Percentiles rank a stretch among this genome's conserved stretches.
Evolutionary conservation across 2,329 filamentous ascomycete genomes (phyloP).

Genomic region (Ceratocystis huliohia): DNA sequence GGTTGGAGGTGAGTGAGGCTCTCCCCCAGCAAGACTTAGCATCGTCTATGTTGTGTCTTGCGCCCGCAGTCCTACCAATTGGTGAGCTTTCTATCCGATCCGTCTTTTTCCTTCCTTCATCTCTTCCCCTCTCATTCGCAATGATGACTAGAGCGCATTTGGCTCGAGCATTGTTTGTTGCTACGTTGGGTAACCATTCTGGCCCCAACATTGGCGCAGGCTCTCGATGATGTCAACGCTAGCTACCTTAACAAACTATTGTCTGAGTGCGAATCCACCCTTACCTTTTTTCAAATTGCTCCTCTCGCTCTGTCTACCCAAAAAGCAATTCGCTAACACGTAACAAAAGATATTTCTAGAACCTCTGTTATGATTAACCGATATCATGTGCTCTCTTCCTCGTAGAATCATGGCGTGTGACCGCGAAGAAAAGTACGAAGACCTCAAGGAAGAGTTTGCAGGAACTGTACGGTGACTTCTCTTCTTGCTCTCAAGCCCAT

Average conservation of each 20-base stretch:
- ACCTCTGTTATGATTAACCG: constrained; percentile 13
- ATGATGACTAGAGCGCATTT: constrained; percentile 99
- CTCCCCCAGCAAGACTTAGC: constrained; percentile 17
- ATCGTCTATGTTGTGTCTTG: constrained; percentile 4
- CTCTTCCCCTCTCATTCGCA: constrained; percentile 24
- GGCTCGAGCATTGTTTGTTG: constrained; percentile 87
- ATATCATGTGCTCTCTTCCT: constrained; percentile 1
- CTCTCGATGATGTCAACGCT: constrained; percentile 97
- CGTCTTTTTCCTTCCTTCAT: constrained; percentile 15
- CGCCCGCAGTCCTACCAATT: constrained; percentile 24
- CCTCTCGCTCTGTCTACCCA: background rate
- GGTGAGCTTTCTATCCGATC: constrained; percentile 29
- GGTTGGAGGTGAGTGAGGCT: constrained; percentile 72
- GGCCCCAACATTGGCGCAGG: constrained; percentile 47
- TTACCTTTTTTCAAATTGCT: background rate
- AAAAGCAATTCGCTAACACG: constrained; percentile 16
- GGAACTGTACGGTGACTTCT: constrained; percentile 56
- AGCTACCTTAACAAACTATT: constrained; percentile 76
- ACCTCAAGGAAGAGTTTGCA: constrained; percentile 66
- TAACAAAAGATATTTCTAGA: constrained; percentile 9
- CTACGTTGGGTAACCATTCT: constrained; percentile 58
- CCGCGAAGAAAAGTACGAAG: constrained; percentile 74
- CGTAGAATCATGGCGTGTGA: constrained; percentile 89
- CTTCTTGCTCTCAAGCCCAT: constrained; percentile 22
- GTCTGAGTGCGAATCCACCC: constrained; percentile 53